A percentile compares a stretch with the other conserved stretches of the same genome.
phyloP scores from a whole-genome alignment of 768 basidiomycete species.

The Suillus sp. region DNA sequence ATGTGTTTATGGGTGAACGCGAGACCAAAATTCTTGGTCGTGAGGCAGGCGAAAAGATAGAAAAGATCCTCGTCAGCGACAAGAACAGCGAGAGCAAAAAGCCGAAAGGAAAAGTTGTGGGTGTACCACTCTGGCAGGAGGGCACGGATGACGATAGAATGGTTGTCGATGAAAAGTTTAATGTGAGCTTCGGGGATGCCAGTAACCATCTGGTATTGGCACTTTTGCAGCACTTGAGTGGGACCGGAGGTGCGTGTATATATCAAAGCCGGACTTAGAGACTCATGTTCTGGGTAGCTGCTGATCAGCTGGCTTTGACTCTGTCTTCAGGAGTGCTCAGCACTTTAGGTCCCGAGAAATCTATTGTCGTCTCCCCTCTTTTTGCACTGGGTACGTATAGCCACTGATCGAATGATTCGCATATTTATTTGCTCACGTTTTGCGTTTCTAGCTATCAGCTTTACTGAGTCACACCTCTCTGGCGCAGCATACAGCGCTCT shows the following conservation, averaged over 20 bases:
- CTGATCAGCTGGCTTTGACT: conserved; percentile 38
- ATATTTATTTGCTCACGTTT: background rate
- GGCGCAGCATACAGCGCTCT: conserved; percentile 37
- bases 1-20: conserved; percentile 40
- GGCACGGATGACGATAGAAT: conserved; percentile 22
- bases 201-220: conserved; percentile 27
- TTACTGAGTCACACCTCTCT: conserved; percentile 27
- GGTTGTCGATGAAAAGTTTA: conserved; percentile 9
- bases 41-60: conserved; percentile 44
- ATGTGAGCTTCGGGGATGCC: conserved; percentile 16
- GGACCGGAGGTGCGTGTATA: conserved; percentile 37
- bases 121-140: conserved; percentile 36
- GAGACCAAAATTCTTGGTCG: conserved; percentile 31
- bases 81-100: conserved; percentile 32
- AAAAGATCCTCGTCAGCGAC: conserved; percentile 46
- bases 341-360: conserved; percentile 32
- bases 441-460: background rate
- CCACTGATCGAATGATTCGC: background rate
- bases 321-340: conserved; percentile 46
- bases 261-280: conserved; percentile 6
- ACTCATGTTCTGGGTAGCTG: conserved; percentile 36
- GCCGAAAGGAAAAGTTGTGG: conserved; percentile 20
- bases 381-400: conserved; percentile 41
- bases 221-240: conserved; percentile 35
- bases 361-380: conserved; percentile 41